These are phyloP conservation scores for Podospora didyma DNA, from an alignment of 495 filamentous ascomycete genomes.

Conservation along the genomic window DNA sequence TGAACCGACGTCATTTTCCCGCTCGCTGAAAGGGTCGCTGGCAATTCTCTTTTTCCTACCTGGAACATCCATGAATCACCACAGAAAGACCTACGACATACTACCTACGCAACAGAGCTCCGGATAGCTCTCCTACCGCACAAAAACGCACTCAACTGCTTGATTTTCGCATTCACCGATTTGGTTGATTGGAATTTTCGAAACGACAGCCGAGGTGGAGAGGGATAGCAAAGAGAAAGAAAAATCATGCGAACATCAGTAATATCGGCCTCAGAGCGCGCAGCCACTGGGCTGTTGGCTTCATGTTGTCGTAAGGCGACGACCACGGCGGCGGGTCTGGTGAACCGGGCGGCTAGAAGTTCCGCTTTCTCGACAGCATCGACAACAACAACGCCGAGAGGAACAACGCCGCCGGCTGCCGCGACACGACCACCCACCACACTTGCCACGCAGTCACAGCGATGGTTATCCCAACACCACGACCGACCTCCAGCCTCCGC, in stretches of 20 bases:
- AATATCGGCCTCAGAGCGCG: slow-evolving; percentile 11
- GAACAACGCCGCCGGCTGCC: neutral
- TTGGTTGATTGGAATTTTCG: too few species aligned
- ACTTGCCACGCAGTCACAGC: neutral
- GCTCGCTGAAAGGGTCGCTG: too few species aligned
- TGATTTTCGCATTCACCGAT: too few species aligned
- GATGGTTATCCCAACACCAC: slow-evolving; percentile 2
- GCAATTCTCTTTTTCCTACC: neutral
- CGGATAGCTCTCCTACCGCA: too few species aligned
- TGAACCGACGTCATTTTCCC: slow-evolving; percentile 3
- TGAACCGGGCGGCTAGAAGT: neutral
- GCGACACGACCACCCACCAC: neutral
- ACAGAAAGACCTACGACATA: neutral
- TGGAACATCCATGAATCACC: neutral
- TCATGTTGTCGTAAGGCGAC: slow-evolving; percentile 24
- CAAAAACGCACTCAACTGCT: too few species aligned
- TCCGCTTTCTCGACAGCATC: neutral
- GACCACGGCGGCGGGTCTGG: slow-evolving; percentile 1
- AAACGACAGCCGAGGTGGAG: too few species aligned
- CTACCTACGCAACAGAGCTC: neutral
- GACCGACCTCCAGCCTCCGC: neutral
- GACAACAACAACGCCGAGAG: neutral
- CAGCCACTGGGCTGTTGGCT: slow-evolving; percentile 18
- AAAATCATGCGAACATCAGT: slow-evolving; percentile 19
- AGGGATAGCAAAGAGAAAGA: too few species aligned